Evolutionary conservation across 1,284 basidiomycete genomes (phyloP).

Genomic region (Erythrobasidium hasegawianum): DNA sequence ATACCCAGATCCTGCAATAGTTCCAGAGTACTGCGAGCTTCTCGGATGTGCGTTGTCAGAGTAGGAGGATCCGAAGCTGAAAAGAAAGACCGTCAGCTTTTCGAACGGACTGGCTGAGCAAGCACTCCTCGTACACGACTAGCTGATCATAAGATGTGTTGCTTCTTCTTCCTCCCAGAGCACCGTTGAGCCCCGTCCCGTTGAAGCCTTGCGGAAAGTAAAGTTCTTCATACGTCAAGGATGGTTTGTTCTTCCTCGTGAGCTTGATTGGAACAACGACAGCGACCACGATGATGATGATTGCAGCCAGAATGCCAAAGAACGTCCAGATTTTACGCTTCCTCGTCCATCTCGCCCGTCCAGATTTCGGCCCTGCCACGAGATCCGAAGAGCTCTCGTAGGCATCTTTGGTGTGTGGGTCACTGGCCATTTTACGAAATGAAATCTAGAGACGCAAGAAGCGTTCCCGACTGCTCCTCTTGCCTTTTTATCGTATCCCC

Average conservation of each 20-base stretch:
- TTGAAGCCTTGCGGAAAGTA: conserved; percentile 7
- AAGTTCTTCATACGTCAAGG: not conserved
- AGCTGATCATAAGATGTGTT: not conserved
- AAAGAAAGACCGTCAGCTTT: not conserved
- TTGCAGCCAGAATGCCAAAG: no score
- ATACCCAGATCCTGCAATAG: not conserved
- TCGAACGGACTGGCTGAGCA: not conserved
- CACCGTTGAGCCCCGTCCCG: not conserved
- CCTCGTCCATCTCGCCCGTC: no score
- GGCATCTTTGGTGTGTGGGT: no score
- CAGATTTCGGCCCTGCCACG: no score
- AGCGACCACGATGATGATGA: not conserved
- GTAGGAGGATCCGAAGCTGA: not conserved
- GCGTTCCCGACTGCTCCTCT: no score
- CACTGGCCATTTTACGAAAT: no score
- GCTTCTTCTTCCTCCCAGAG: not conserved
- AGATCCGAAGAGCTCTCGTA: no score
- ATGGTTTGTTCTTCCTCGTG: not conserved
- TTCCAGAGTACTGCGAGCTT: not conserved
- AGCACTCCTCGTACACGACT: not conserved
- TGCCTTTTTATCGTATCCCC: no score
- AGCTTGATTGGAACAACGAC: not conserved
- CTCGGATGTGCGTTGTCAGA: not conserved
- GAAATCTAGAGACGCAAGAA: no score
- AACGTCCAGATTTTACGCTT: no score